These are phyloP conservation scores for Meredithiella fracta DNA, from an alignment of 2,329 filamentous ascomycete species.

Conservation along the genomic window DNA sequence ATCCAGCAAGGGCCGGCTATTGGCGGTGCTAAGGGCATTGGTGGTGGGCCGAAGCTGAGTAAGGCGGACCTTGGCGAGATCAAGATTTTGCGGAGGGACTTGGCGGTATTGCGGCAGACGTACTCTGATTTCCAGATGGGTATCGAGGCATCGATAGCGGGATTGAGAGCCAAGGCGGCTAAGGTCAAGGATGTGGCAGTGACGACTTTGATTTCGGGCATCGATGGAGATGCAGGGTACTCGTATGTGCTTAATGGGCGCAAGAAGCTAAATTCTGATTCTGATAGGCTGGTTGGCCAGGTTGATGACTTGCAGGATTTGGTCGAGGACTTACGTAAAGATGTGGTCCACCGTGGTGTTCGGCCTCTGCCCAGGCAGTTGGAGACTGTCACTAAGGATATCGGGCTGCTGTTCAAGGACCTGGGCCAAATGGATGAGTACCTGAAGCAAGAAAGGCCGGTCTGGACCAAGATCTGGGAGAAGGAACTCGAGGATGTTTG, in stretches of 20 bases:
- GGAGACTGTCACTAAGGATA: constrained; percentile 76
- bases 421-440: constrained; percentile 90
- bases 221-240: constrained; percentile 65
- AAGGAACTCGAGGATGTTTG: constrained; percentile 91
- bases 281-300: constrained; percentile 73
- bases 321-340: constrained; percentile 91
- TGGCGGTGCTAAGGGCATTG: constrained; percentile 22
- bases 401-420: constrained; percentile 63
- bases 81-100: constrained; percentile 66
- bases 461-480: constrained; percentile 99
- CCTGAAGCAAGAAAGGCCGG: constrained; percentile 76
- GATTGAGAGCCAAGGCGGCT: constrained; percentile 64
- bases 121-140: constrained; percentile 85
- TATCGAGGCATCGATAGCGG: constrained; percentile 72
- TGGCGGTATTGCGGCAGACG: constrained; percentile 82
- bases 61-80: constrained; percentile 58
- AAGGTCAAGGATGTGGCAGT: constrained; percentile 62
- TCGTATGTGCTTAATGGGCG: constrained; percentile 74
- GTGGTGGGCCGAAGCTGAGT: constrained; percentile 30
- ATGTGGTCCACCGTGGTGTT: constrained; percentile 84
- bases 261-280: constrained; percentile 72
- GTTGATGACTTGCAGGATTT: constrained; percentile 96
- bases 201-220: constrained; percentile 52
- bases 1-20: constrained; percentile 13
- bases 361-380: constrained; percentile 80